phyloP scores from a whole-genome alignment of 208 protist genomes.

The Angomonas desouzai region DNA sequence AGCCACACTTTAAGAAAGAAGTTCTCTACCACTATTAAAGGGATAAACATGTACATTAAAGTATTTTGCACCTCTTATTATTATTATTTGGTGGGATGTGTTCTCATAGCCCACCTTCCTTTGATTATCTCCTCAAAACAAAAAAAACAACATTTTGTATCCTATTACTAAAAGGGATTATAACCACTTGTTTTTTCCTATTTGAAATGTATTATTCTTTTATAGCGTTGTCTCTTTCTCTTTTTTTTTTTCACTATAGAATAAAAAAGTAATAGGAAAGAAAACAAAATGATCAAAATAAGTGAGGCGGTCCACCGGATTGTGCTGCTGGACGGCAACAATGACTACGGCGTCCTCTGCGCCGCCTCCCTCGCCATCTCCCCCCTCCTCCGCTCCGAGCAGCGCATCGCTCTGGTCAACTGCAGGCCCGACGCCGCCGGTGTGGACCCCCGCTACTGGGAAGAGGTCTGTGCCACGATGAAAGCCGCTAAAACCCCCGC shows the following conservation, averaged over 20 bases:
- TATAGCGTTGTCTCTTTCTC: background rate
- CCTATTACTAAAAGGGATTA: too few species aligned
- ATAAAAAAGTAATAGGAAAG: constrained; percentile 8
- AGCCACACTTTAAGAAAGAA: too few species aligned
- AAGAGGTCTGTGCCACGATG: background rate
- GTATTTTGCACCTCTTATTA: constrained; percentile 4
- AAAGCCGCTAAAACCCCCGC: background rate
- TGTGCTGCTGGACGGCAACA: constrained; percentile 15
- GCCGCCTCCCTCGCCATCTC: constrained; percentile 19
- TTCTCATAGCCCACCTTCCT: background rate
- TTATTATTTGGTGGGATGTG: constrained; percentile 7
- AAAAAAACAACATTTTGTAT: too few species aligned
- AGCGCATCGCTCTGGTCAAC: constrained; percentile 15
- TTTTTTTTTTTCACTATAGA: constrained; percentile 1
- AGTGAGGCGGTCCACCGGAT: constrained; percentile 12
- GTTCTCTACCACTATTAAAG: too few species aligned
- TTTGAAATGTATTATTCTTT: background rate
- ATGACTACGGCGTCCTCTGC: constrained; percentile 15
- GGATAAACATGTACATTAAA: constrained; percentile 3
- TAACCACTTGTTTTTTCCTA: background rate
- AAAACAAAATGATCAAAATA: constrained; percentile 11
- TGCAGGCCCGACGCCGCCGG: background rate
- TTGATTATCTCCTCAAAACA: background rate
- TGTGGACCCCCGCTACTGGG: background rate
- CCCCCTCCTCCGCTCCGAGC: constrained; percentile 17